Base-by-base conservation (phyloP, 1,284 basidiomycete genomes). In the Dichomitus squalens region DNA sequence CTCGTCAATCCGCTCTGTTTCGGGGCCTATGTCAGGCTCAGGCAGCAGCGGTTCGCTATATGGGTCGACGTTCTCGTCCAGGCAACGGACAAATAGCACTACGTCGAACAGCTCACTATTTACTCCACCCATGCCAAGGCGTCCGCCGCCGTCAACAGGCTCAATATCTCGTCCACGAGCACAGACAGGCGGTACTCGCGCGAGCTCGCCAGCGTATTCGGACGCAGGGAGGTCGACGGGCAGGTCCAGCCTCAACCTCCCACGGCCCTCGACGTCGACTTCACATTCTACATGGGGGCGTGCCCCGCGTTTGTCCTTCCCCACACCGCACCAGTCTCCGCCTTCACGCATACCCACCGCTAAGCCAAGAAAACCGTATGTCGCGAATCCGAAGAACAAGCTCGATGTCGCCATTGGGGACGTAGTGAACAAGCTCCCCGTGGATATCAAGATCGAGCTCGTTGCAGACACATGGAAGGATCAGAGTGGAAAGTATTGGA, bases 401-500 rank as follows among this genome's bases (percentile, higher is more conserved):
- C 82, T 98, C 1, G 96, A 98, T 70, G 84, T 96, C 23, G 95
- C 95, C 2, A 91, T 98, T 41, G 93, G 92, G 7, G 86, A 91
- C 64, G 90, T 98, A 46, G 85, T 98, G 59, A 97, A 97, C 73
- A 86, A 86, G 58, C 80, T 98, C 40, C 87, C 92, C 16, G 88
- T 95, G 41, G 84, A 92, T 66, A 91, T 97, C 66, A 92, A 88
- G 50, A 80, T 96, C 31, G 86, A 92, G 64, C 86, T 92, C 3
- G 88, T 93, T 1, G 84, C 86, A n/a, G 88, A 87, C 53, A 87
- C 84, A 11, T 95, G 92, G 92, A 88, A 87, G 69, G 93, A 95
- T 70, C 88, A 93, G 72, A 93, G 92, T 59, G 95, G 95, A 16
- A 94, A 93, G 69, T 97, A 97, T 70, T 96, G 93, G 93, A 96